A percentile compares a stretch with the other conserved stretches of the same genome.
Conservation (phyloP, 1,139 yeast genomes). For the Yamadazyma spencermartinsiae region DNA sequence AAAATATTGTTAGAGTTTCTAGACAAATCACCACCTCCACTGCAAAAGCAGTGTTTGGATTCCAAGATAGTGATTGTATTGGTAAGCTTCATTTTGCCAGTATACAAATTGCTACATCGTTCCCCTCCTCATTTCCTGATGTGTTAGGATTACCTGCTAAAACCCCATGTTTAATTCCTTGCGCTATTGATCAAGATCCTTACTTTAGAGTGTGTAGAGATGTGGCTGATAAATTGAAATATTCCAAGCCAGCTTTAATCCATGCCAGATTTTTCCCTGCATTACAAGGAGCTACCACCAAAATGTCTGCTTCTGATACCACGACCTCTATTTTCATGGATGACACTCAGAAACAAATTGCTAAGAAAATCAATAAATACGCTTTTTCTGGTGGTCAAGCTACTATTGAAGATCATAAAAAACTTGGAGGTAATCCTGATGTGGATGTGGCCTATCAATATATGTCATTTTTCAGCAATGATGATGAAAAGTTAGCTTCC, state of each 20-base stretch:
- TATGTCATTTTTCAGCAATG: constrained; percentile 82
- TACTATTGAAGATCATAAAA: constrained; percentile 86
- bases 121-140: constrained; percentile 94
- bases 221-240: constrained; percentile 91
- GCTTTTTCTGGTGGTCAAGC: constrained; percentile 96
- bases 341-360: constrained; percentile 88
- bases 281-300: constrained; percentile 92
- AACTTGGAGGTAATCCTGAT: constrained; percentile 90
- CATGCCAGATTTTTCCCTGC: constrained; percentile 99
- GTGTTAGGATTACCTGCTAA: constrained; percentile 80
- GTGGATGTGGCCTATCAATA: constrained; percentile 96
- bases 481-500: constrained; percentile 72
- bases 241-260: constrained; percentile 85
- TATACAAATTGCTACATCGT: constrained; percentile 92
- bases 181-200: constrained; percentile 99
- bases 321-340: constrained; percentile 87
- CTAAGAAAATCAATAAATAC: constrained; percentile 92
- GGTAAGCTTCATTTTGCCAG: constrained; percentile 96
- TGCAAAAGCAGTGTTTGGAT: constrained; percentile 97
- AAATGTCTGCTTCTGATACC: constrained; percentile 92
- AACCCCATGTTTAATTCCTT: constrained; percentile 96
- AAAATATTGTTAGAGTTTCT: constrained; percentile 89
- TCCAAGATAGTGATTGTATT: constrained; percentile 90
- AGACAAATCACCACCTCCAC: constrained; percentile 95
- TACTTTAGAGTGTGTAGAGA: constrained; percentile 97